A percentile compares a stretch with the other conserved stretches of the same genome.
phyloP scores from a whole-genome alignment of 108 stramenopile genomes.

The Discostella stelligeroides region DNA sequence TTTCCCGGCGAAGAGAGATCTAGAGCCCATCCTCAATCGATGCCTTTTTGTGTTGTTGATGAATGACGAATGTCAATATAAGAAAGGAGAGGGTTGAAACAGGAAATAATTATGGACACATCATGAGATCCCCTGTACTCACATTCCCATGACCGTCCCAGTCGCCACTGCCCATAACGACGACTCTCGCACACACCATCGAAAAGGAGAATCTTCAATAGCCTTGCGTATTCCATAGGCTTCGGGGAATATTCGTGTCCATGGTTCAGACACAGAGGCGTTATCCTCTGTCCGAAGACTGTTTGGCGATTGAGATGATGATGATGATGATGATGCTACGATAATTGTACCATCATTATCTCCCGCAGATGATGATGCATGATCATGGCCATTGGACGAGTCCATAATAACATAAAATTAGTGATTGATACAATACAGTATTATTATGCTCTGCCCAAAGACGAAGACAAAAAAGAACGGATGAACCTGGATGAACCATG shows the following conservation, averaged over 20 bases:
- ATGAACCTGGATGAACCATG: too few relatives aligned
- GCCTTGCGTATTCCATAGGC: constrained; percentile 75
- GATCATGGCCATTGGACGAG: too few relatives aligned
- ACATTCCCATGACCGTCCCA: constrained; percentile 74
- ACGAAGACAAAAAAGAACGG: constrained; percentile 3
- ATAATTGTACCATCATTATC: too few relatives aligned
- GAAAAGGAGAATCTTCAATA: constrained; percentile 69
- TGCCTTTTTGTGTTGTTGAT: constrained; percentile 39
- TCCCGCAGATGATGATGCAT: too few relatives aligned
- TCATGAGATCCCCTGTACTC: too few relatives aligned
- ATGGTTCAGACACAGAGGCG: constrained; percentile 18
- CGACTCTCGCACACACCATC: constrained; percentile 83
- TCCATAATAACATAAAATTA: too few relatives aligned
- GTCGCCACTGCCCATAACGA: constrained; percentile 86
- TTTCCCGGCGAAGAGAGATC: constrained; percentile 50
- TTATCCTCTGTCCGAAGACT: neutral
- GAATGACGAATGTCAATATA: too few relatives aligned
- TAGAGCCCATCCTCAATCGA: constrained; percentile 76
- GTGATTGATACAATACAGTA: too few relatives aligned
- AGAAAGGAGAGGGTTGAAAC: too few relatives aligned
- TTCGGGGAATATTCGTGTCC: constrained; percentile 78
- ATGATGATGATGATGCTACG: neutral
- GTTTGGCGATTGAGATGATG: neutral
- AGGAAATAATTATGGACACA: too few relatives aligned
- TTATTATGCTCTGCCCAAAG: too few relatives aligned